Evolutionary conservation across 495 filamentous ascomycete genomes (phyloP), one percentile per base, ranked within the genome.

Genomic region (Penicillium diatomitis): DNA sequence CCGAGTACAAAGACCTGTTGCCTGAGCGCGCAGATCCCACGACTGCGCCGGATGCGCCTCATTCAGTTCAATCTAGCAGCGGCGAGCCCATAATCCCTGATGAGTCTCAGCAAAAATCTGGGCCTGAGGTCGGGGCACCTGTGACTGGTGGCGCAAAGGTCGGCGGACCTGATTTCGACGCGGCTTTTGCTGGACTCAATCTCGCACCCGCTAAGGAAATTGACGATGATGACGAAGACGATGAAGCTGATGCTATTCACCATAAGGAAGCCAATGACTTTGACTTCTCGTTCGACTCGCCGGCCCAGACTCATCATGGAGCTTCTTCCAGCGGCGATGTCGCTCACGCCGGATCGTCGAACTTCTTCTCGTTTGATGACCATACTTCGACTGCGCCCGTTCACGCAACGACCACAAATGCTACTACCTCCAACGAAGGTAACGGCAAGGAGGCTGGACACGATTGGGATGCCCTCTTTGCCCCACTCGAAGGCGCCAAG

Each of bases 381-480:
- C 76, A 77, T 51, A 79, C 76, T 46, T 68, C 70, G 20, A 74
- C 75, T 47, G 54, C 65, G 38, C 50, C 67, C 39, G 44, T 58
- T 12, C 49, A 49, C 35, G 32, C 65, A 33, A 32, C 58, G 46
- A 41, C 20, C 20, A 20, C 20, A 20, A 20, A 20, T 20, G 20
- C 20, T 20, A 20, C 54, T 35, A 38, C 62, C 42, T 46, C 66
- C 53, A 41, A 66, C 44, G 49, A 66, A 54, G 57, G 62, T 41
- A 58, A 52, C 33, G 45, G 54, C 38, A 67, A 72, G 42, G 52
- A 58, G 4, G 53, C 53, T 37, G 47, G 50, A 20, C 86, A 95
- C 53, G 91, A 97, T 57, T 98, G 92, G 92, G 92, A 96, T 53
- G 86, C 88, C 20, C 88, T 98, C 29, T 96, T 96, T 62, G 86